Base-by-base conservation (phyloP, 1,139 yeast genomes). In the Pichia sp. region DNA sequence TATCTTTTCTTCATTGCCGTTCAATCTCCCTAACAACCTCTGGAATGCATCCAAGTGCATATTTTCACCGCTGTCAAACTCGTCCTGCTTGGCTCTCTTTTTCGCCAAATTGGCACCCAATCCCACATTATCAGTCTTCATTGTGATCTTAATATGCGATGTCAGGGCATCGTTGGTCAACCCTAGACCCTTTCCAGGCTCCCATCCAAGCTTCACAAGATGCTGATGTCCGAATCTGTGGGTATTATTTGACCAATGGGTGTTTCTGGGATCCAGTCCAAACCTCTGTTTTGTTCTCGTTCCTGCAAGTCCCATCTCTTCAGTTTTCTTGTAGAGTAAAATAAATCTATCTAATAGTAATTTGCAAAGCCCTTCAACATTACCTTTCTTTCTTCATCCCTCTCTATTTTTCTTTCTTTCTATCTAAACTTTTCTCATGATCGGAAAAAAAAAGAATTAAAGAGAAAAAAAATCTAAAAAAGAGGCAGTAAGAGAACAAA, bases 41-140 rank as follows among this genome's bases (percentile, higher is more conserved):
- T 95, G 99, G 68, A 93, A 93, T 16, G 86, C 95, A 69, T 93
- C 98, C 51, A 95, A 75, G 1, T 98, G 98, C 20, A 93, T 87
- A 59, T 93, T 84, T 65, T 87, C 95, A 51, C 92, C 96, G 58
- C 83, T 80, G 63, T 85, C 91, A 63, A 83, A 76, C 56, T 81
- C 87, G 57, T 79, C 86, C 52, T 76, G 81, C 46, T 71, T 73
- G 2, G 55, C 58, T 30, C 62, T 58, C 62, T 79, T 80, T 65
- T 78, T 79, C 29, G 84, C 81, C 53, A 83, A 73, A 61, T 81
- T 85, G n/a, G 95, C 88, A 14, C 98, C 99, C 30, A 92, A 76
- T 0, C 98, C 99, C 6, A 82, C 72, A 56, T 80, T 89, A 64
- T 92, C 97, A 50, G 85, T 89, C 68, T 91, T 92, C 30, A 90